Percentiles rank a stretch among this genome's conserved stretches.
Evolutionary conservation across 768 basidiomycete species (phyloP).

Genomic region (Leccinum subtestaceum): DNA sequence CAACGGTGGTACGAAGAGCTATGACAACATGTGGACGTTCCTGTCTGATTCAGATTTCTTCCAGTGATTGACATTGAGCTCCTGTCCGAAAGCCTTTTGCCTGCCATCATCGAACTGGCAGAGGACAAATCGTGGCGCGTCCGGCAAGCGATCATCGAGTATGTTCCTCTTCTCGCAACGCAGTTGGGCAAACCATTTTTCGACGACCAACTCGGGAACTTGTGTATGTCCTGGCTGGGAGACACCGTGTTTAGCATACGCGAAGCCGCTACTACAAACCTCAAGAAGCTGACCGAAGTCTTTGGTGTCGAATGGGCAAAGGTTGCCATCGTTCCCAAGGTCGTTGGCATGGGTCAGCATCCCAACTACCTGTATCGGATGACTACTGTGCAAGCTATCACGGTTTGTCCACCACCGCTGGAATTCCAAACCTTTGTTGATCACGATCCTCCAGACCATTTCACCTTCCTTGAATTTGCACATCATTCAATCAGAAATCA

Average conservation of each 20-base stretch:
- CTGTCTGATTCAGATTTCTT: constrained; percentile 10
- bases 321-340: constrained; percentile 91
- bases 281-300: constrained; percentile 96
- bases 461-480: constrained; percentile 83
- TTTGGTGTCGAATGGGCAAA: constrained; percentile 99
- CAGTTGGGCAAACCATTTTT: constrained; percentile 97
- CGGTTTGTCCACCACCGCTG: constrained; percentile 50
- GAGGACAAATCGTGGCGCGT: constrained; percentile 99
- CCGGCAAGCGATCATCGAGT: constrained; percentile 99
- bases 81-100: constrained; percentile 90
- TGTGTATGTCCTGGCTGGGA: constrained; percentile 99
- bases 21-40: constrained; percentile 1
- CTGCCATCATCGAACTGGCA: constrained; percentile 95
- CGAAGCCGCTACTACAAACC: constrained; percentile 95
- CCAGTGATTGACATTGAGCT: constrained; percentile 97
- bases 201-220: constrained; percentile 92
- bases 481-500: constrained; percentile 79
- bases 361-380: constrained; percentile 97
- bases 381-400: constrained; percentile 98
- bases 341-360: constrained; percentile 95
- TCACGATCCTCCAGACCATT: constrained; percentile 67
- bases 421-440: constrained; percentile 1
- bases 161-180: constrained; percentile 97
- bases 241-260: constrained; percentile 98
- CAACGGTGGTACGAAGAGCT: constrained; percentile 65